Evolutionary conservation across 805 yeast species (phyloP).

Genomic region (Spathaspora passalidarum): DNA sequence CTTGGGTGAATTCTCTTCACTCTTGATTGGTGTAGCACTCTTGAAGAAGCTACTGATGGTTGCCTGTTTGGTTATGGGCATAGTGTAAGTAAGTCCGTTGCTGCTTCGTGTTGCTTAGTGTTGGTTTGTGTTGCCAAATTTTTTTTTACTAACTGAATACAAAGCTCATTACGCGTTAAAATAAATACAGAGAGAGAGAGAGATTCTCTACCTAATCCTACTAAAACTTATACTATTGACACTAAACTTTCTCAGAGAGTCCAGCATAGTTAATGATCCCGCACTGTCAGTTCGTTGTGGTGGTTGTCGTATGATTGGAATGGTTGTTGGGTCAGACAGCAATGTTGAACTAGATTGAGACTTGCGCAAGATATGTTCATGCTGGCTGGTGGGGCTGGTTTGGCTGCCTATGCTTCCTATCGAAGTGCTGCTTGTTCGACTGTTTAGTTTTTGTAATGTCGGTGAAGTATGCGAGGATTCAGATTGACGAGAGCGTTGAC

Average conservation of each 20-base stretch:
- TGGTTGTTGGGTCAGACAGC: not conserved
- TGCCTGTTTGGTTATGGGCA: constrained; percentile 1
- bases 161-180: not conserved
- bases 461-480: not conserved
- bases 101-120: not conserved
- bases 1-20: not conserved
- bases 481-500: not conserved
- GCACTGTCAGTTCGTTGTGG: constrained; percentile 4
- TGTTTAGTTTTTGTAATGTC: not conserved
- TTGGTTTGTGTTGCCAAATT: not conserved
- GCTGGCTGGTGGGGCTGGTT: not conserved
- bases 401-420: constrained; percentile 5
- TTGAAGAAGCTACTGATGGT: constrained; percentile 4
- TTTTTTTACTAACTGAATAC: not conserved
- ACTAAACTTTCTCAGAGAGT: constrained; percentile 9
- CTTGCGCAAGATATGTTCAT: not conserved
- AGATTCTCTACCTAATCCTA: constrained; percentile 18
- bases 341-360: not conserved
- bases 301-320: not conserved
- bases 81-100: not conserved
- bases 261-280: constrained; percentile 6
- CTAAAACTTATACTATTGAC: constrained; percentile 23
- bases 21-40: not conserved
- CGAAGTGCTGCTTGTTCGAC: constrained; percentile 3
- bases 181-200: not conserved